Evolutionary conservation across 2,329 filamentous ascomycete genomes (phyloP), one percentile per base, ranked within the genome.

Genomic region (Cercospora nicotianae): DNA sequence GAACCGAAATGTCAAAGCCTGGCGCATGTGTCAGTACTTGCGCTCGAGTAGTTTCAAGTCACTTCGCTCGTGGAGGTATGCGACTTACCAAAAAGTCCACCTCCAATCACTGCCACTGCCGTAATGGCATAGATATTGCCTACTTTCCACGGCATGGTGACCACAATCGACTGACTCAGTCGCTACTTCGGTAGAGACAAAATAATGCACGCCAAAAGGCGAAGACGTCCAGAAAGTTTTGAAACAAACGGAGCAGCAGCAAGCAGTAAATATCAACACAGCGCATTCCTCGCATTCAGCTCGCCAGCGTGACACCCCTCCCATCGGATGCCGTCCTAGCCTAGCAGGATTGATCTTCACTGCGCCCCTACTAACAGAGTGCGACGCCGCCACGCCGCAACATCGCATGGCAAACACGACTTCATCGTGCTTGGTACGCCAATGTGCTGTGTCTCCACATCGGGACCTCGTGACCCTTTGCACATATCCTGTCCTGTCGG

Each of bases 41-140:
- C 3, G 20, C 48, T 55, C 23, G 23, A 55, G 16, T n/a, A 7
- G 0, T 23, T 3, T 26, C 20, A 28, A 5, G 13, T n/a, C 12
- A 28, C 1, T 28, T 55, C 48, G 6, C 48, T 28, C 5, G 13
- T 5, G n/a, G 30, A 30, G 5, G 13, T 7, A 55, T 55, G 48
- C 48, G 48, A 55, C 61, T 28, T 45, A 70, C 68, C 69, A 42
- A 93, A 92, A 31, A 92, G 82, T 28, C 86, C 87, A 76, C 90
- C 90, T 73, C 90, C 89, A 82, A 83, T 81, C 68, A 86, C 83
- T 75, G 85, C 82, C 74, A 86, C 84, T 73, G 83, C 83, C 65
- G 85, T 83, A 70, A 87, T 85, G 65, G 82, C 78, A 75, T 87
- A 87, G 73, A 87, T 84, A 69, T 87, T 87, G 13, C 84, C 83